Conservation (phyloP, 2,329 filamentous ascomycete species). For the Ascochyta pisi region DNA sequence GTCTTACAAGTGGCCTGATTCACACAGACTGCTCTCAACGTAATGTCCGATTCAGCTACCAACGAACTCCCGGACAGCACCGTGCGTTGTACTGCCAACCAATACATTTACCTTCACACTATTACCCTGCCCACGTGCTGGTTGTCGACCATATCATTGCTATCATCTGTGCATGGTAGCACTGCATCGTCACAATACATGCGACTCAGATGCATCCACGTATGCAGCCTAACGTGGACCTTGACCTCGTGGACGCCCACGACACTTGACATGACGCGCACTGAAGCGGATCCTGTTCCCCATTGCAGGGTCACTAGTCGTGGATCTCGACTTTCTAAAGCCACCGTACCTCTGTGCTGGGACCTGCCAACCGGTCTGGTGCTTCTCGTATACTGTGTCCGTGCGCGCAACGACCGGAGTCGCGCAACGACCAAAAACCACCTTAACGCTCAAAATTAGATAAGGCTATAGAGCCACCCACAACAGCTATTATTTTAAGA, state of each 20-base stretch:
- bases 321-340: slow-evolving; percentile 7
- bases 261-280: slow-evolving; percentile 10
- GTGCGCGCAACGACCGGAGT: no score
- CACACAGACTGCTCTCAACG: background rate
- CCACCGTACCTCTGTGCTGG: slow-evolving; percentile 23
- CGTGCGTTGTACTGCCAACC: background rate
- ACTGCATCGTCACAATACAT: background rate
- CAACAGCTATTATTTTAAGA: no score
- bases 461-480: no score
- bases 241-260: slow-evolving; percentile 9
- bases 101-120: background rate
- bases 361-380: slow-evolving; percentile 12
- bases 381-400: slow-evolving; percentile 10
- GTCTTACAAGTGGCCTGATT: background rate
- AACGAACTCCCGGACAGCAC: background rate
- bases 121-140: background rate
- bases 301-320: slow-evolving; percentile 13
- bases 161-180: background rate
- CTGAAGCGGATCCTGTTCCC: slow-evolving; percentile 4
- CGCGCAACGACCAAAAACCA: no score
- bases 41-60: background rate
- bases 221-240: slow-evolving; percentile 2
- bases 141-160: background rate
- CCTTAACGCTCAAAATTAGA: no score
- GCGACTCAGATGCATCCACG: slow-evolving; percentile 9